Base-by-base conservation (phyloP, 345 rosid species). In the Laguncularia racemosa region DNA sequence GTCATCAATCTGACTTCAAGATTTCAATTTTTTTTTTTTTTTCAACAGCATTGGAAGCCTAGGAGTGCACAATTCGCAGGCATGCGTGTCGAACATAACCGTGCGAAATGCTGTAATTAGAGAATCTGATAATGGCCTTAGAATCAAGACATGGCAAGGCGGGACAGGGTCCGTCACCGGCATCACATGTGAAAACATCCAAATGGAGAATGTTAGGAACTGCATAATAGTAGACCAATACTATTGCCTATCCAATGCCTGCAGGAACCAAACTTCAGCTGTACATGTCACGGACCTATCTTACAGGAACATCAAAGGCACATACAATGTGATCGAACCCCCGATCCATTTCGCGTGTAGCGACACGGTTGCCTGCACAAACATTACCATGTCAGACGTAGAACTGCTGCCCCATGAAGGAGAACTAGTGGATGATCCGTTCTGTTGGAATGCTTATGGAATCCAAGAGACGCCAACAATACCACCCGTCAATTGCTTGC, bases 141-240 rank as follows among this genome's bases (percentile, higher is more conserved):
- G 97, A 52, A 79, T 93, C 56, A 93, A 93, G 79, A 93, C 99
- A 44, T 93, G 97, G 99, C 99, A 93, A 68, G 99, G 97, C 0
- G 99, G 99, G 1, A 65, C 81, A 0, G 99, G 99, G 11, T 74
- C 73, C 0, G 99, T 89, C 4, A 81, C 86, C 0, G 84, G 68
- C 51, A 78, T 93, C 44, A 66, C 70, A 0, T 89, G 89, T 17
- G 84, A 86, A 55, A 85, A 93, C 82, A 93, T 93, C 50, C 88
- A 89, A 65, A 83, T 93, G 89, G 96, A 93, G 64, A 87, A 93
- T 57, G 99, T 93, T 2, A 67, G 77, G 55, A 93, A 93, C 67
- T 93, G 96, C 84, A 85, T 93, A 54, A 89, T 67, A 66, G 78
- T 93, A 46, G 99, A 93, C 63, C 99, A 93, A 28, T 89, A 86